A percentile compares a stretch with the other conserved stretches of the same genome.
These are phyloP conservation scores for Phycomyces blakesleeanus DNA, from an alignment of 192 early-diverging fungal species.

Conservation along the genomic window DNA sequence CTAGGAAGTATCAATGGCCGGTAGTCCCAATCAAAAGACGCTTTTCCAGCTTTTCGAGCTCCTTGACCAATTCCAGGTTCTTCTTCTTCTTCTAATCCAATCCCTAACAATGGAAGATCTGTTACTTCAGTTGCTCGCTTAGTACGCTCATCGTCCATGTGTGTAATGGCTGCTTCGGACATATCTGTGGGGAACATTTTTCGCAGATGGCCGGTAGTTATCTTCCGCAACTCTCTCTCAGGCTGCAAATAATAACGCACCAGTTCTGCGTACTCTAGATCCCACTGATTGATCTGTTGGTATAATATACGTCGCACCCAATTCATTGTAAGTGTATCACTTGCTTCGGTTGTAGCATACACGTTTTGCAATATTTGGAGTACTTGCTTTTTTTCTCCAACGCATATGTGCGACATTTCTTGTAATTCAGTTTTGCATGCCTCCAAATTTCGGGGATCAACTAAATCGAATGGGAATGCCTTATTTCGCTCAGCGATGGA, in stretches of 20 bases:
- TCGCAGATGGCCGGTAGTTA: slow-evolving; percentile 59
- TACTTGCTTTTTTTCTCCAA: slow-evolving; percentile 74
- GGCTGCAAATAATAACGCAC: slow-evolving; percentile 76
- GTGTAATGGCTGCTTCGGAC: slow-evolving; percentile 2
- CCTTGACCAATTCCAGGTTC: not conserved
- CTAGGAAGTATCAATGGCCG: slow-evolving; percentile 40
- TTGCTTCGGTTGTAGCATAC: slow-evolving; percentile 66
- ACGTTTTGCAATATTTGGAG: slow-evolving; percentile 85
- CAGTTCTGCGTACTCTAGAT: slow-evolving; percentile 77
- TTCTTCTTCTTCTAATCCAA: slow-evolving; percentile 30
- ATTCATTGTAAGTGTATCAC: slow-evolving; percentile 81
- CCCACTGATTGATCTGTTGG: slow-evolving; percentile 80
- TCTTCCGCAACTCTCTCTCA: slow-evolving; percentile 69
- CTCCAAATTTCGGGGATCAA: slow-evolving; percentile 65
- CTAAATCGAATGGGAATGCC: slow-evolving; percentile 74
- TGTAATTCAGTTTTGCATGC: slow-evolving; percentile 67
- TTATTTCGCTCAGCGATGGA: slow-evolving; percentile 81
- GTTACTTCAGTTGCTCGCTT: slow-evolving; percentile 39
- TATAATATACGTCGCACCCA: slow-evolving; percentile 72
- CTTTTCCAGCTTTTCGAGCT: not conserved
- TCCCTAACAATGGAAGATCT: slow-evolving; percentile 46
- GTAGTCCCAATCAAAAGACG: not conserved
- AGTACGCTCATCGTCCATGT: slow-evolving; percentile 32
- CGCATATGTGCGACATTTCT: slow-evolving; percentile 67
- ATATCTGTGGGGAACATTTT: slow-evolving; percentile 54